Evolutionary conservation across 768 basidiomycete genomes (phyloP).

Genomic region (Omphalotus guepiniiformis): DNA sequence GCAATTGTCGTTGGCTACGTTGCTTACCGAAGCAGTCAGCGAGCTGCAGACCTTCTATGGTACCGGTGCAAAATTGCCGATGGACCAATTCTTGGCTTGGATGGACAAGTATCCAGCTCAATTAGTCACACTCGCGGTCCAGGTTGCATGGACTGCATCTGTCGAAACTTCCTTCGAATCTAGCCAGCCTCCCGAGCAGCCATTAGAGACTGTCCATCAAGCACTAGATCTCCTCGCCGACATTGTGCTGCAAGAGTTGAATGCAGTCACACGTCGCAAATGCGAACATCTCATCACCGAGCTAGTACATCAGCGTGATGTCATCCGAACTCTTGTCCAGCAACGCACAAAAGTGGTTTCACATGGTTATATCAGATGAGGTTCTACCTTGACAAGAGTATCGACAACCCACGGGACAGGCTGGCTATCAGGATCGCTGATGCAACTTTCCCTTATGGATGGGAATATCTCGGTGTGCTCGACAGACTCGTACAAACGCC

Average conservation of each 20-base stretch:
- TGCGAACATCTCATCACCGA: slow-evolving; percentile 99
- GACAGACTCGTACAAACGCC: slow-evolving; percentile 98
- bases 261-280: slow-evolving; percentile 89
- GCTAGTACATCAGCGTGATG: slow-evolving; percentile 96
- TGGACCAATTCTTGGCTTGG: slow-evolving; percentile 79
- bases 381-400: slow-evolving; percentile 77
- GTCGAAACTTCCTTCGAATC: slow-evolving; percentile 70
- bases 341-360: slow-evolving; percentile 72
- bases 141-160: slow-evolving; percentile 89
- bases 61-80: slow-evolving; percentile 50
- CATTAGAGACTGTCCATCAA: slow-evolving; percentile 73
- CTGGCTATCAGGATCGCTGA: slow-evolving; percentile 83
- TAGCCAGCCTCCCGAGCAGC: slow-evolving; percentile 49
- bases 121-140: slow-evolving; percentile 91
- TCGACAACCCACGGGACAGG: slow-evolving; percentile 77
- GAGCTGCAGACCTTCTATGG: slow-evolving; percentile 84
- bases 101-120: slow-evolving; percentile 95
- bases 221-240: slow-evolving; percentile 95
- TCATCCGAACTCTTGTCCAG: slow-evolving; percentile 74
- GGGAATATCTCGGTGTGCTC: slow-evolving; percentile 97
- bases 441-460: slow-evolving; percentile 93
- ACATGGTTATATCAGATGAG: slow-evolving; percentile 98
- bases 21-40: slow-evolving; percentile 73
- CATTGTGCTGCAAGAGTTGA: slow-evolving; percentile 87
- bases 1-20: slow-evolving; percentile 80